phyloP scores from a whole-genome alignment of 306 rosid species.

The Sechiopsis laciniata region DNA sequence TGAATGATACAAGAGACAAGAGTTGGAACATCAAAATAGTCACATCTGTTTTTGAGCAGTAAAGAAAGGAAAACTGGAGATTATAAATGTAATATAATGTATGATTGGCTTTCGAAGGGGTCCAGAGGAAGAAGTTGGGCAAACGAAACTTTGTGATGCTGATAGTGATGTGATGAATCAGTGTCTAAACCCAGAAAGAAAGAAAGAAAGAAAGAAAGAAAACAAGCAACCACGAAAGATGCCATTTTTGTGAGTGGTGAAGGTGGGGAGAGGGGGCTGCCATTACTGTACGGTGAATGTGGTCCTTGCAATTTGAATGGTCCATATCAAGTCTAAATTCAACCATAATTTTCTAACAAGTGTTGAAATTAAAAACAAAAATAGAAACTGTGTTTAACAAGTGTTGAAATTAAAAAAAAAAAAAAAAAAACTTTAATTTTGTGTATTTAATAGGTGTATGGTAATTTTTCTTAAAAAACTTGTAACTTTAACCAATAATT shows the following conservation, averaged over 20 bases:
- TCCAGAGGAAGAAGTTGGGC: constrained; percentile 9
- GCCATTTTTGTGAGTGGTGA: background rate
- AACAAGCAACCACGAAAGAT: no score
- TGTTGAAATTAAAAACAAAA: no score
- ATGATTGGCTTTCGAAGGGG: background rate
- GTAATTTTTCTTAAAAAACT: no score
- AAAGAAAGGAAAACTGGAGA: background rate
- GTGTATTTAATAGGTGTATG: background rate
- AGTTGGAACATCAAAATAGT: constrained; percentile 8
- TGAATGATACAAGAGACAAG: background rate
- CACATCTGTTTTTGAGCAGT: background rate
- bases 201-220: background rate
- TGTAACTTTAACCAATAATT: no score
- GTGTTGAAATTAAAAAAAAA: no score
- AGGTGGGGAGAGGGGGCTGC: background rate
- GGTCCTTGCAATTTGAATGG: background rate
- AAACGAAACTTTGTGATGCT: background rate
- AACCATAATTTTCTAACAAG: background rate
- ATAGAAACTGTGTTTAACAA: no score
- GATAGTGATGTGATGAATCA: background rate
- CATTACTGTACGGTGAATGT: background rate
- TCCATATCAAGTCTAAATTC: background rate
- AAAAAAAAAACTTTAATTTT: no score
- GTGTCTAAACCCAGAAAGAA: background rate
- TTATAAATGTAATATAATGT: background rate